Percentiles rank a stretch among this genome's conserved stretches.
Conservation (phyloP, 1,139 yeast genomes). For the Lodderomyces beijingensis region DNA sequence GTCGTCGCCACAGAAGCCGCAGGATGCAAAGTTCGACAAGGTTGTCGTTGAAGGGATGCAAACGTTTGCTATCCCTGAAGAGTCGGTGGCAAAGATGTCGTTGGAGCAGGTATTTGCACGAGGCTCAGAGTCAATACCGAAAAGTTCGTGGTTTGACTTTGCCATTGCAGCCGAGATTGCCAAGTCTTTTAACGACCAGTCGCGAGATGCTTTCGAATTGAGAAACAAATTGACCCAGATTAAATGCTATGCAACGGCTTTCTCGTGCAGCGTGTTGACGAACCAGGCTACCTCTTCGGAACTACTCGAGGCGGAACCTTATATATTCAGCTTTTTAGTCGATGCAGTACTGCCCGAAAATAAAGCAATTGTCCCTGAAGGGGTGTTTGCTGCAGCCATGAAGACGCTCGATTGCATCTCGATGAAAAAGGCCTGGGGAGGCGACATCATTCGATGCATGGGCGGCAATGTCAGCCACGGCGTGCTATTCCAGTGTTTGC, state of each 20-base stretch:
- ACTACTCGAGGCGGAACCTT: constrained; percentile 72
- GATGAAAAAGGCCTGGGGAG: constrained; percentile 63
- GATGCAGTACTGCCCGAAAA: constrained; percentile 61
- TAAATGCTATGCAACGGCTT: constrained; percentile 65
- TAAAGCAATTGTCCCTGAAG: constrained; percentile 45
- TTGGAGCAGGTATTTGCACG: constrained; percentile 62
- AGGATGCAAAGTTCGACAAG: constrained; percentile 9
- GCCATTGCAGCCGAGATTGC: constrained; percentile 60
- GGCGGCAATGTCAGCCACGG: constrained; percentile 95
- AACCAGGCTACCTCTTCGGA: constrained; percentile 57
- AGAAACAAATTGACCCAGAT: constrained; percentile 59
- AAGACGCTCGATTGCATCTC: constrained; percentile 72
- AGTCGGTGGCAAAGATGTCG: constrained; percentile 45
- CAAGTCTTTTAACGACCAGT: constrained; percentile 63
- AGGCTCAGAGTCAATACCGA: constrained; percentile 57
- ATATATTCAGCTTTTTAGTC: constrained; percentile 64
- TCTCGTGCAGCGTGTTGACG: constrained; percentile 46
- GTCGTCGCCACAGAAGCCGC: constrained; percentile 3
- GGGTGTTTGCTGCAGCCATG: constrained; percentile 56
- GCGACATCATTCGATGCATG: constrained; percentile 73
- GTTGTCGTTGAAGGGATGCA: constrained; percentile 39
- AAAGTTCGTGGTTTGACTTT: constrained; percentile 60
- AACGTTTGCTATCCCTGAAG: constrained; percentile 42
- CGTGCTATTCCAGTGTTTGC: constrained; percentile 63
- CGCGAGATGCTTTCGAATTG: constrained; percentile 49